Base-by-base conservation (phyloP, 2,329 filamentous ascomycete species). In the Fusarium hainanense region DNA sequence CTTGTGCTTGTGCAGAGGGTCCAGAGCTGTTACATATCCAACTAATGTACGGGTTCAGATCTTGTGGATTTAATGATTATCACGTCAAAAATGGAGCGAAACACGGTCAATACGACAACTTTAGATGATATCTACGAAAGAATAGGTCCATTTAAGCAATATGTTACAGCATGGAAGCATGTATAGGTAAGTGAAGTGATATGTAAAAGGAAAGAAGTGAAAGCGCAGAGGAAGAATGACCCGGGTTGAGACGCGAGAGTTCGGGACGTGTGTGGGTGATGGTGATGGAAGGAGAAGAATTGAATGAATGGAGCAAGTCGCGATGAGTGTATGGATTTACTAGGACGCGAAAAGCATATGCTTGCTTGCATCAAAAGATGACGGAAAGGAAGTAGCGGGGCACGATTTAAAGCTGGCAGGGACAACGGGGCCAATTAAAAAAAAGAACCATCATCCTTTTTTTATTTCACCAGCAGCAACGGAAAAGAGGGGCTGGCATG, bases 181-280 rank as follows among this genome's bases (percentile, higher is more conserved):
- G 12, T 37, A 28, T n/a, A 41, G 12, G 20, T 37, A 25, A 34
- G 9, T 50, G 27, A 41, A 57, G 55, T 69, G 51, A 58, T 69
- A 37, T 69, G 66, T 69, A 69, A 50, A 70, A 70, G 66, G 66
- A 47, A 69, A 69, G 66, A 69, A 58, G 28, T 49, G 14, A 55
- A 67, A 63, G n/a, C n/a, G 49, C 16, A 46, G 4, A 47, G 54
- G 52, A 70, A 69, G 41, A 62, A 51, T 52, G 66, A 69, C 66
- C 66, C 41, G 30, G 54, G 44, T 21, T 52, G 30, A 46, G 60
- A 63, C 41, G 52, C 61, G 28, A 47, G 34, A 40, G 25, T 21
- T 48, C 41, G 42, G 49, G 42, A 51, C 20, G 40, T 32, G 34
- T 34, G 18, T n/a, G 20, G 20, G 50, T 30, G 57, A 62, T 61